These are phyloP conservation scores for Davidsoniella australis DNA, from an alignment of 2,329 filamentous ascomycete genomes.

Conservation along the genomic window DNA sequence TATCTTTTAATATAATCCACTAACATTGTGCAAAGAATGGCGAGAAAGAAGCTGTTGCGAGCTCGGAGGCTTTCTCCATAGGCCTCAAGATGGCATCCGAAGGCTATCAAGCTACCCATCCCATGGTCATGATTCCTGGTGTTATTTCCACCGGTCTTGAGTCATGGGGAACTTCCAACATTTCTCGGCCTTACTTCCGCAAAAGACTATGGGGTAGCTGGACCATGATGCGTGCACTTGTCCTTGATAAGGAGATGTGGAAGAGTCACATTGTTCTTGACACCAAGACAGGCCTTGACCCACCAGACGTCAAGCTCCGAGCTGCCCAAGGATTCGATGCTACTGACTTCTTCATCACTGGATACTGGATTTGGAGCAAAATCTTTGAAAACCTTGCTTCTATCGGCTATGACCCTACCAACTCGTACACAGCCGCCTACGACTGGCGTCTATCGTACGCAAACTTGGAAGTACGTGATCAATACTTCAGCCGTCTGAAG, in stretches of 20 bases:
- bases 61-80: conserved; percentile 86
- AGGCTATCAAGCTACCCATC: conserved; percentile 66
- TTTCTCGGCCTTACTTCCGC: conserved; percentile 77
- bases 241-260: conserved; percentile 86
- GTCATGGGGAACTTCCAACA: conserved; percentile 82
- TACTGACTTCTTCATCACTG: conserved; percentile 81
- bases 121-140: conserved; percentile 91
- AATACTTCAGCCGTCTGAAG: conserved; percentile 86
- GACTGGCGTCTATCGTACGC: conserved; percentile 87
- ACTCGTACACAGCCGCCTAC: conserved; percentile 53
- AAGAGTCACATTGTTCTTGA: conserved; percentile 96
- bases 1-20: not conserved
- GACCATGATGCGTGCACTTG: conserved; percentile 94
- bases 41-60: conserved; percentile 66
- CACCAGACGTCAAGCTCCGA: conserved; percentile 73
- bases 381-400: conserved; percentile 93
- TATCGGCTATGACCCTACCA: conserved; percentile 82
- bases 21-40: conserved; percentile 39
- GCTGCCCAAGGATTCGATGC: conserved; percentile 95
- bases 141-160: conserved; percentile 96
- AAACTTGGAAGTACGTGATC: conserved; percentile 78
- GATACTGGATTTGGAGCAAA: conserved; percentile 99
- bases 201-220: conserved; percentile 94
- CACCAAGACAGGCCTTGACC: conserved; percentile 77
- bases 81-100: conserved; percentile 68